Conservation (phyloP, 2,329 filamentous ascomycete species). For the Fonsecaea erecta region DNA sequence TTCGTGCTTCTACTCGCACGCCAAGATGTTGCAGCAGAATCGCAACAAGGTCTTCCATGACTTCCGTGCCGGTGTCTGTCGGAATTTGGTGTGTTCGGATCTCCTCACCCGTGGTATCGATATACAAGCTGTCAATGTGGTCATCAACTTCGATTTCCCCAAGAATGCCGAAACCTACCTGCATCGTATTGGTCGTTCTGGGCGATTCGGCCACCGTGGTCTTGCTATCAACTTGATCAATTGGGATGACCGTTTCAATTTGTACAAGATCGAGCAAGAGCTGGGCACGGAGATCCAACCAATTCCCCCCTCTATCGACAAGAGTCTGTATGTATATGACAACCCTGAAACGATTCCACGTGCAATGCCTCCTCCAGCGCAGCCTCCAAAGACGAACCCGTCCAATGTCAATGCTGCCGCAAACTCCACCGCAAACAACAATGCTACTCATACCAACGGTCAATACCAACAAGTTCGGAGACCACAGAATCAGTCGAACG, state of each 20-base stretch:
- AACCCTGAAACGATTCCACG: conserved; percentile 92
- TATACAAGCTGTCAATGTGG: conserved; percentile 98
- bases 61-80: conserved; percentile 96
- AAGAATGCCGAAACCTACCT: conserved; percentile 99
- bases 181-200: conserved; percentile 96
- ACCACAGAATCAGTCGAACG: conserved; percentile 31
- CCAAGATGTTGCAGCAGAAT: conserved; percentile 94
- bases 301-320: conserved; percentile 94
- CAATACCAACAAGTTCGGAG: conserved; percentile 29
- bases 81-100: conserved; percentile 97
- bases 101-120: conserved; percentile 97
- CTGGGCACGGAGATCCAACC: conserved; percentile 95
- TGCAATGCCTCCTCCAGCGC: conserved; percentile 57
- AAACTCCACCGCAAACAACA: neutral
- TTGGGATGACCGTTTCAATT: conserved; percentile 98
- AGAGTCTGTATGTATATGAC: conserved; percentile 97
- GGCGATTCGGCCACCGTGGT: conserved; percentile 94
- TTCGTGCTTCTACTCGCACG: conserved; percentile 99
- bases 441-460: conserved; percentile 17
- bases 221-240: conserved; percentile 99
- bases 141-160: conserved; percentile 99
- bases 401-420: conserved; percentile 14
- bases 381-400: conserved; percentile 31
- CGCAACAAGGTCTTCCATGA: conserved; percentile 99
- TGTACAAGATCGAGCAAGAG: conserved; percentile 98